Evolutionary conservation across 352 stramenopile species (phyloP).

Genomic region (Plasmopara viticola): DNA sequence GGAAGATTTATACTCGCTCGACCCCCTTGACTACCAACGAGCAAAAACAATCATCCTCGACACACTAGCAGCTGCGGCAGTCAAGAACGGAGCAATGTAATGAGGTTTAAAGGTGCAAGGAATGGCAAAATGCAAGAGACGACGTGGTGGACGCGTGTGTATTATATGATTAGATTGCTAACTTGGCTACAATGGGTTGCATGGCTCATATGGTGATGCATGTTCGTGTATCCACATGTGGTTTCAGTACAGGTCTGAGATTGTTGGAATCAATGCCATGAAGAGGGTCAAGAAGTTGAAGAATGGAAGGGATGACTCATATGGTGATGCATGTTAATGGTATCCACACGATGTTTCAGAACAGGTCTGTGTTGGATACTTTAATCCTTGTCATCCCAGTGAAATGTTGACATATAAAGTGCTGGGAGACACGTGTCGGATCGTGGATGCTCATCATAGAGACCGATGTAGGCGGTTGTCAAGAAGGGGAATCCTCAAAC

Average conservation of each 20-base stretch:
- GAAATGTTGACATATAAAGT: conserved; percentile 8
- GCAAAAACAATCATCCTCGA: conserved; percentile 59
- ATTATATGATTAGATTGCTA: not conserved
- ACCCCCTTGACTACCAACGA: conserved; percentile 58
- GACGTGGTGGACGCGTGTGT: no score
- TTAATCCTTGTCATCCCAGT: conserved; percentile 65
- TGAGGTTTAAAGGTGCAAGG: not conserved
- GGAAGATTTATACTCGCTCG: conserved; percentile 65
- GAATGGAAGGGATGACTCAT: conserved; percentile 41
- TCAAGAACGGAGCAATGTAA: conserved; percentile 13
- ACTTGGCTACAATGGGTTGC: conserved; percentile 5
- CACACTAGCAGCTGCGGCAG: conserved; percentile 33
- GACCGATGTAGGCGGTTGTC: conserved; percentile 52
- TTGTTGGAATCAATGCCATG: conserved; percentile 67
- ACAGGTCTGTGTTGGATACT: conserved; percentile 84
- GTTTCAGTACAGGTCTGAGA: conserved; percentile 85
- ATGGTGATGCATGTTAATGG: conserved; percentile 87
- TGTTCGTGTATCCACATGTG: conserved; percentile 70
- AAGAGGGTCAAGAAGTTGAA: not conserved
- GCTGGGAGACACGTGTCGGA: conserved; percentile 22
- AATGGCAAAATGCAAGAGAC: conserved; percentile 1
- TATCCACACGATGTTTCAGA: conserved; percentile 82
- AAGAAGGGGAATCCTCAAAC: conserved; percentile 87
- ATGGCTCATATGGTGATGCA: conserved; percentile 88
- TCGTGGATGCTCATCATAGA: conserved; percentile 74